These are phyloP conservation scores for Ceratobasidium sp. DNA, from an alignment of 1,284 basidiomycete species.

Conservation along the genomic window DNA sequence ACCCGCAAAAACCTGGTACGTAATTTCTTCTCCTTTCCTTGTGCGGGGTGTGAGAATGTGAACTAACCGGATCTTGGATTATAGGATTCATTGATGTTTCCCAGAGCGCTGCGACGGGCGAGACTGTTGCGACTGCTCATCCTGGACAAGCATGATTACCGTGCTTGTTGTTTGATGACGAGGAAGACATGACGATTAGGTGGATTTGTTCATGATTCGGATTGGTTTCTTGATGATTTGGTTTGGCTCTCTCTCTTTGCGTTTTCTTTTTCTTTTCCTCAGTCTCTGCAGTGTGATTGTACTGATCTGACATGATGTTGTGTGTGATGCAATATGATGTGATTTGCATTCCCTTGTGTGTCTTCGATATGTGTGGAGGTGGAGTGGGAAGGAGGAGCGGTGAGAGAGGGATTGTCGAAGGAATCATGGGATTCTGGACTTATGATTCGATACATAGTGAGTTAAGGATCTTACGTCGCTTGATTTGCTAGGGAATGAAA, in stretches of 20 bases:
- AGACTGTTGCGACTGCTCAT: conserved; percentile 76
- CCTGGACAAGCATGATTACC: conserved; percentile 59
- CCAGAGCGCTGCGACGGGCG: conserved; percentile 74
- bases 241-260: too few species aligned
- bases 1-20: conserved; percentile 64
- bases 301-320: neutral
- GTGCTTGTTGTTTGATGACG: too few species aligned
- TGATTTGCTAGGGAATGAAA: neutral
- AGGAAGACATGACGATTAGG: neutral
- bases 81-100: conserved; percentile 83
- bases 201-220: conserved; percentile 1
- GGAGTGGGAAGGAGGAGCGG: neutral
- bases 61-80: neutral
- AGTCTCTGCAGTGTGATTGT: conserved; percentile 8
- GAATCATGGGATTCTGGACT: too few species aligned
- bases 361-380: neutral
- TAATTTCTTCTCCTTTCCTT: neutral
- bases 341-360: neutral
- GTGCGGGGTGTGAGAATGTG: neutral
- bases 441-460: neutral
- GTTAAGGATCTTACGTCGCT: neutral
- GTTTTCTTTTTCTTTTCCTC: conserved; percentile 9
- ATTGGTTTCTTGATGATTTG: neutral
- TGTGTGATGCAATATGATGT: neutral
- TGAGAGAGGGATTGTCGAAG: too few species aligned